A percentile compares a stretch with the other conserved stretches of the same genome.
These are phyloP conservation scores for Fomitopsis pulvina DNA, from an alignment of 768 basidiomycete genomes.

Conservation along the genomic window DNA sequence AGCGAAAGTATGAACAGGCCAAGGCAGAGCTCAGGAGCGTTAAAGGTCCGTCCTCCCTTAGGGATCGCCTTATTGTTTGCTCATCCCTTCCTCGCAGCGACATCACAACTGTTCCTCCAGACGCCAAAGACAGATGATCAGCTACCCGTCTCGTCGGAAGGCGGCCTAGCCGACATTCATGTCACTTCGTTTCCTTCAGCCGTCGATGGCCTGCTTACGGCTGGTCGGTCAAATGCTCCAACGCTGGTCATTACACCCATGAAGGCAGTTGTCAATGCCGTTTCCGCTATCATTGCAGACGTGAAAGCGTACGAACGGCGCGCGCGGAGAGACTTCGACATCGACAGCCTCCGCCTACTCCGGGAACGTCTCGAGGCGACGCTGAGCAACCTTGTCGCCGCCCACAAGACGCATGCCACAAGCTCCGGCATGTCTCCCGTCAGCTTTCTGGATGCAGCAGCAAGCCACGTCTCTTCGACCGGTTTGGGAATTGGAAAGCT, in stretches of 20 bases:
- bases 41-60: constrained; percentile 56
- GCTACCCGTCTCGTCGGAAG: constrained; percentile 79
- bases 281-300: constrained; percentile 83
- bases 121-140: constrained; percentile 82
- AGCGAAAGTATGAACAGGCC: constrained; percentile 89
- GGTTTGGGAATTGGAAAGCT: constrained; percentile 85
- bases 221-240: constrained; percentile 82
- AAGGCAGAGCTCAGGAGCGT: constrained; percentile 92
- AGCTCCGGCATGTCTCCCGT: constrained; percentile 91
- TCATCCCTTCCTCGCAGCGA: constrained; percentile 56
- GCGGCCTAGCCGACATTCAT: constrained; percentile 85
- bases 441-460: constrained; percentile 91
- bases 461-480: constrained; percentile 84
- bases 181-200: constrained; percentile 89
- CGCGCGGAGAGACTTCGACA: constrained; percentile 57
- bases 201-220: constrained; percentile 79
- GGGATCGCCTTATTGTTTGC: constrained; percentile 3
- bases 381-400: constrained; percentile 82
- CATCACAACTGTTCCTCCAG: constrained; percentile 86
- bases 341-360: constrained; percentile 53
- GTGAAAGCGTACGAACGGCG: constrained; percentile 72
- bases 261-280: constrained; percentile 88
- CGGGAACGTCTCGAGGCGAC: constrained; percentile 81
- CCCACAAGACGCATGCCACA: constrained; percentile 87
- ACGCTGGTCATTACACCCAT: constrained; percentile 87